Conservation (phyloP, 768 basidiomycete species). For the Naganishia kalamii region DNA sequence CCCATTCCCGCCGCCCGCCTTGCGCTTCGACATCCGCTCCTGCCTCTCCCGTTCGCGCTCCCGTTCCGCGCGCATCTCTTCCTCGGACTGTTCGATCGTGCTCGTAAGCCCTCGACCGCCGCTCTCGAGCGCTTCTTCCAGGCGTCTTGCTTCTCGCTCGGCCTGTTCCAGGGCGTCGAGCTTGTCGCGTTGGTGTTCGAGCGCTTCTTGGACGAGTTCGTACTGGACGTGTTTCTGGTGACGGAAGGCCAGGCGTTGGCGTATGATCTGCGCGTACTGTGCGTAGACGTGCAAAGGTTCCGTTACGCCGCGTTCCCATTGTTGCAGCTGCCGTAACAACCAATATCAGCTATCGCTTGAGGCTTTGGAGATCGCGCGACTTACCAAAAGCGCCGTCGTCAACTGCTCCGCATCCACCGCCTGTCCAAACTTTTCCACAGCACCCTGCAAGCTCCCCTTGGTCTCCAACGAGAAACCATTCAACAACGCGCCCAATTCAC, state of each 20-base stretch:
- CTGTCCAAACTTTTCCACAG: slow-evolving; percentile 94
- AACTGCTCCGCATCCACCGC: slow-evolving; percentile 91
- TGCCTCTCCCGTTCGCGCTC: slow-evolving; percentile 26
- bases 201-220: slow-evolving; percentile 86
- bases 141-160: slow-evolving; percentile 77
- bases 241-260: slow-evolving; percentile 84
- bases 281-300: slow-evolving; percentile 93
- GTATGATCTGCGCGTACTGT: slow-evolving; percentile 91
- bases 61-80: slow-evolving; percentile 23
- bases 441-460: slow-evolving; percentile 58
- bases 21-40: slow-evolving; percentile 14
- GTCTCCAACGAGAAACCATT: slow-evolving; percentile 84
- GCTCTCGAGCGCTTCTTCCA: slow-evolving; percentile 78
- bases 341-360: not conserved
- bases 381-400: slow-evolving; percentile 78
- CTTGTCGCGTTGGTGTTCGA: slow-evolving; percentile 75
- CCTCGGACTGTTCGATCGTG: slow-evolving; percentile 27
- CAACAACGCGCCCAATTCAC: slow-evolving; percentile 81
- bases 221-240: slow-evolving; percentile 98
- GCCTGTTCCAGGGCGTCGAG: slow-evolving; percentile 86
- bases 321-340: slow-evolving; percentile 61
- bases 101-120: slow-evolving; percentile 39
- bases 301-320: slow-evolving; percentile 88
- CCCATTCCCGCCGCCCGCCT: slow-evolving; percentile 28
- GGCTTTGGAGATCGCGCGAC: slow-evolving; percentile 31